Conservation (phyloP, 352 stramenopile species). For the Detonula confervacea region DNA sequence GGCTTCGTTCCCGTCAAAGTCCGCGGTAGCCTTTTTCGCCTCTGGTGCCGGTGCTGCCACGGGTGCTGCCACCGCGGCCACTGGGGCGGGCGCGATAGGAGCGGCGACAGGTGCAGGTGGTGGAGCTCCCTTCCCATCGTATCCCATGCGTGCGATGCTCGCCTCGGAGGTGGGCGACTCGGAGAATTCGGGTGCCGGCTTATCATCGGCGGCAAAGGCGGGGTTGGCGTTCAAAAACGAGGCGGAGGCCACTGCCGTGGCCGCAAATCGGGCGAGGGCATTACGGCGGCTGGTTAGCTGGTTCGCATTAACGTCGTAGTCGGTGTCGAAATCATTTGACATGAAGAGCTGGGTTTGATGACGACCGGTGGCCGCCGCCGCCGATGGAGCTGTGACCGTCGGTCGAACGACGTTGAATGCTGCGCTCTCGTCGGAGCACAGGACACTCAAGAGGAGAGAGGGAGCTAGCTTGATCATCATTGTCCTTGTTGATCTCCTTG, state of each 20-base stretch:
- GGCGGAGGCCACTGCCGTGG: not conserved
- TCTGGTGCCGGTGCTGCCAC: not conserved
- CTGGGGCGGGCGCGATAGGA: no score
- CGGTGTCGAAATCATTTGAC: constrained; percentile 2
- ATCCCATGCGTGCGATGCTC: constrained; percentile 11
- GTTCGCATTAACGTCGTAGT: not conserved
- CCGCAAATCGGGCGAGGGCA: constrained; percentile 20
- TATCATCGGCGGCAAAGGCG: not conserved
- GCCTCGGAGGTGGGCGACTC: constrained; percentile 22
- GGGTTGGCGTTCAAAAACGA: not conserved
- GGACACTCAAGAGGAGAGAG: constrained; percentile 17
- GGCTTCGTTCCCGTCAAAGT: constrained; percentile 14
- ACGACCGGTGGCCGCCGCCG: not conserved
- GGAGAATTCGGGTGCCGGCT: constrained; percentile 7
- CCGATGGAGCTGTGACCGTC: not conserved
- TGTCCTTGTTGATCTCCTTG: no score
- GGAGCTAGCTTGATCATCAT: constrained; percentile 18
- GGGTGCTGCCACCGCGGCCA: not conserved
- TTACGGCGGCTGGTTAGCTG: constrained; percentile 16
- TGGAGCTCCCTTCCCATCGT: constrained; percentile 12
- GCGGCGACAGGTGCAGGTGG: not conserved
- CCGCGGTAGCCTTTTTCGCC: not conserved
- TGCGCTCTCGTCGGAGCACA: not conserved
- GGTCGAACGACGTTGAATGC: not conserved
- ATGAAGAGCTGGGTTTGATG: not conserved